Percentiles rank a stretch among this genome's conserved stretches.
phyloP scores from a whole-genome alignment of 83 land plant genomes.

The Larix sibirica region DNA sequence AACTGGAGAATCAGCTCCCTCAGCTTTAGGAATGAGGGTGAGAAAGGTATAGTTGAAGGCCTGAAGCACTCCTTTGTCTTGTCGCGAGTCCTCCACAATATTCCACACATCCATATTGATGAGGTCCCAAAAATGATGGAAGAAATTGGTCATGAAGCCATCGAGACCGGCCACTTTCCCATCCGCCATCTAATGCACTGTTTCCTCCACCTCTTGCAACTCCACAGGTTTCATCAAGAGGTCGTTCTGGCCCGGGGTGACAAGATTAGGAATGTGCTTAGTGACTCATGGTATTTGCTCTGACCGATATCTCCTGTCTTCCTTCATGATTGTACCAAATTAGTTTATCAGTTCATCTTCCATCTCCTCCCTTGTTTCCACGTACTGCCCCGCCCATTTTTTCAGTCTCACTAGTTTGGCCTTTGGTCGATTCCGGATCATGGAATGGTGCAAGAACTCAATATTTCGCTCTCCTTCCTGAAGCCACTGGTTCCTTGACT shows the following conservation, averaged over 20 bases:
- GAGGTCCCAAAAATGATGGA: background rate
- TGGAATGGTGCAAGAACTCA: no score
- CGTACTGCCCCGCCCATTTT: no score
- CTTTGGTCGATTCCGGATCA: no score
- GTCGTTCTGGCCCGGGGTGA: no score
- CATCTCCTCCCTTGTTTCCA: background rate
- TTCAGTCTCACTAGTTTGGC: background rate
- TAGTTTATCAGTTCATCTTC: background rate
- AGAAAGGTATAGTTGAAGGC: background rate
- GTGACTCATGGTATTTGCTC: background rate
- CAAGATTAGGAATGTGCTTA: no score
- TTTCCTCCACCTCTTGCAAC: background rate
- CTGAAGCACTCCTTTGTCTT: background rate
- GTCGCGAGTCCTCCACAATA: background rate
- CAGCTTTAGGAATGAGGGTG: background rate
- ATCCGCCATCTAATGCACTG: background rate
- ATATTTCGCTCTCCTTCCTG: no score
- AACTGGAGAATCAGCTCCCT: no score
- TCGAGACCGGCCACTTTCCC: background rate
- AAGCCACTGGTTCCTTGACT: background rate
- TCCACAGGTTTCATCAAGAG: background rate
- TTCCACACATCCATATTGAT: background rate
- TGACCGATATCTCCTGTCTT: background rate
- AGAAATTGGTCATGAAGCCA: background rate
- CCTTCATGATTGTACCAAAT: background rate